phyloP scores from a whole-genome alignment of 352 stramenopile species.

The Globisporangium takayamanum region DNA sequence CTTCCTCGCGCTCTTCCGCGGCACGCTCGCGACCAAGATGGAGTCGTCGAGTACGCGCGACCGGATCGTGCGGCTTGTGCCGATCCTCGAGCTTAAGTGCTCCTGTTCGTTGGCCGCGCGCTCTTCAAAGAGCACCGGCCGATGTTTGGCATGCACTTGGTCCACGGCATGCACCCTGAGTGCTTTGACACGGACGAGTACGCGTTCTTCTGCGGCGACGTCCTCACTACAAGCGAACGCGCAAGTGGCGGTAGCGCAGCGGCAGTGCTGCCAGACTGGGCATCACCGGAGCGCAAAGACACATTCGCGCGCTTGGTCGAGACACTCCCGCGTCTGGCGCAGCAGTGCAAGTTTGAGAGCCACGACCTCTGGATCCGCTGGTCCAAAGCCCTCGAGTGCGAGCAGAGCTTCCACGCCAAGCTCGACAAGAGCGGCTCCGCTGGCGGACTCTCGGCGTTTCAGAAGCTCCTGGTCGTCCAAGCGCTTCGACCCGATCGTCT shows the following conservation, averaged over 20 bases:
- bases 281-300: slow-evolving; percentile 80
- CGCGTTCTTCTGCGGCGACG: slow-evolving; percentile 88
- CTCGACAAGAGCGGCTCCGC: slow-evolving; percentile 49
- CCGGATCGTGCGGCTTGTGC: slow-evolving; percentile 75
- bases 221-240: slow-evolving; percentile 36
- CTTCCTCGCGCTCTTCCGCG: slow-evolving; percentile 87
- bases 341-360: slow-evolving; percentile 80
- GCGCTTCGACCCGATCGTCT: slow-evolving; percentile 87
- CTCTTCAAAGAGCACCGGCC: slow-evolving; percentile 92
- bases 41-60: slow-evolving; percentile 66
- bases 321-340: slow-evolving; percentile 58
- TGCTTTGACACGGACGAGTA: slow-evolving; percentile 92
- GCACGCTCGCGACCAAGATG: slow-evolving; percentile 79
- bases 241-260: background rate
- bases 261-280: slow-evolving; percentile 58
- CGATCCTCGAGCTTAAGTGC: slow-evolving; percentile 82
- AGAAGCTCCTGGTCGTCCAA: slow-evolving; percentile 91
- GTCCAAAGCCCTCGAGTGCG: slow-evolving; percentile 85
- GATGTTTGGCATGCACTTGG: slow-evolving; percentile 93
- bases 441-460: slow-evolving; percentile 78
- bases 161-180: slow-evolving; percentile 90
- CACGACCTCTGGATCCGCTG: slow-evolving; percentile 86
- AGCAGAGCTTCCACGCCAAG: slow-evolving; percentile 88
- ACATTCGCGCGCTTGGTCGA: slow-evolving; percentile 73
- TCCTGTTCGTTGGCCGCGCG: slow-evolving; percentile 90